Evolutionary conservation across 2,329 filamentous ascomycete species (phyloP).

Genomic region (Exophiala bonariae): DNA sequence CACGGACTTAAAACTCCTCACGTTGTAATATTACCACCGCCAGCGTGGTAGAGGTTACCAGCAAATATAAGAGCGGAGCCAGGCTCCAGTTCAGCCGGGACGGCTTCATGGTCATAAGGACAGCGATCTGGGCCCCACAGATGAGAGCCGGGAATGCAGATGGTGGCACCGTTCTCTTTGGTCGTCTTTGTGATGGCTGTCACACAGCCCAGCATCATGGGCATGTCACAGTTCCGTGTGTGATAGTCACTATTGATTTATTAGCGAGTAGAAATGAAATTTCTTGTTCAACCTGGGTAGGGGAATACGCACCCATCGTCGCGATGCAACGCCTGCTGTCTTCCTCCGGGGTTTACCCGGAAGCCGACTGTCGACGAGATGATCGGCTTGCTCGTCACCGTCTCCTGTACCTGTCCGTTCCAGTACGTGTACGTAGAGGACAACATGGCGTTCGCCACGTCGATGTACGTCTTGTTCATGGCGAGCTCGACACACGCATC

Average conservation of each 20-base stretch:
- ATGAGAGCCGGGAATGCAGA: conserved; percentile 33
- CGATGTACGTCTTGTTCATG: conserved; percentile 37
- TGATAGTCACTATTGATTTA: conserved; percentile 35
- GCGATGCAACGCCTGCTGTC: conserved; percentile 30
- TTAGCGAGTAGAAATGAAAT: too few relatives aligned
- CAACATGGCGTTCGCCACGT: conserved; percentile 36
- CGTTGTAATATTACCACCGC: conserved; percentile 30
- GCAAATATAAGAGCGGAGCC: conserved; percentile 41
- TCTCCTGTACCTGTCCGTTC: conserved; percentile 28
- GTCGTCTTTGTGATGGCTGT: conserved; percentile 33
- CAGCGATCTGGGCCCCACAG: conserved; percentile 26
- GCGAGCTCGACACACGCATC: conserved; percentile 41
- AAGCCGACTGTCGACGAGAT: conserved; percentile 35
- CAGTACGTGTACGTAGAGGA: conserved; percentile 40
- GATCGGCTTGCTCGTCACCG: conserved; percentile 25
- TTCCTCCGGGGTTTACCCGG: conserved; percentile 29
- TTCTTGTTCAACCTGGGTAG: too few relatives aligned
- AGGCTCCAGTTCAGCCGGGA: conserved; percentile 34
- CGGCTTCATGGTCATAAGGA: conserved; percentile 23
- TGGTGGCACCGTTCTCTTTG: conserved; percentile 34
- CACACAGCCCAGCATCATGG: conserved; percentile 41
- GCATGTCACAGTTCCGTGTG: conserved; percentile 35
- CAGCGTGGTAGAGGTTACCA: conserved; percentile 36
- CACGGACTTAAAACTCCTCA: too few relatives aligned
- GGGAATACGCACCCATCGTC: conserved; percentile 31